Evolutionary conservation across 1,284 basidiomycete species (phyloP), one percentile per base, ranked within the genome.

Genomic region (Clitocybe nebularis): DNA sequence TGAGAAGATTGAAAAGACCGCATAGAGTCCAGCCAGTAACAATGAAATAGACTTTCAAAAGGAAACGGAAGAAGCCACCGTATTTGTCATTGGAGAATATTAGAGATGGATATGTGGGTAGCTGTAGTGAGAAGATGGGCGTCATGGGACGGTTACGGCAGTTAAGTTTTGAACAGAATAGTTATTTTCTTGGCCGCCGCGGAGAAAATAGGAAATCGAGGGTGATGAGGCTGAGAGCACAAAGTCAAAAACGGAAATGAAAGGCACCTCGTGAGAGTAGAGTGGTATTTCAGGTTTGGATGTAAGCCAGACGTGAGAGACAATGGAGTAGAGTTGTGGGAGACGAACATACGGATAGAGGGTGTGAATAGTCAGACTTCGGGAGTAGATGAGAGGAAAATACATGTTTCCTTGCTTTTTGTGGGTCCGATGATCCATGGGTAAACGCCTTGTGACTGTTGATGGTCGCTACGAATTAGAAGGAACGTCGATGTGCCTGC

Each of bases 391-490:
- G 28, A 16, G 37, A 37, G 25, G 36, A 17, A 17, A 44, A 46
- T 37, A 29, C 32, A 46, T 39, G 42, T 42, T 26, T 37, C 33
- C 38, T 20, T 21, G 17, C 33, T 25, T 14, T 16, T 13, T 36
- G 24, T n/a, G 25, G 28, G 43, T 50, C 49, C 19, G 37, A 43
- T 45, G 46, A 47, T 24, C 38, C 33, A 10, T 21, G 11, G 16
- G 9, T 36, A 14, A 29, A 29, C 10, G 39, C 34, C 38, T 24
- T 41, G 28, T 21, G 30, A 38, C 32, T 22, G 30, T 17, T n/a
- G 25, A 40, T 25, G 36, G 38, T n/a, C n/a, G n/a, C n/a, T n/a
- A n/a, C n/a, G n/a, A n/a, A n/a, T n/a, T n/a, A n/a, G n/a, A n/a
- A n/a, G n/a, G n/a, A n/a, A n/a, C n/a, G n/a, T n/a, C n/a, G n/a